Conservation (phyloP, 441 rosid genomes). For the Pelargonium citronellum region DNA sequence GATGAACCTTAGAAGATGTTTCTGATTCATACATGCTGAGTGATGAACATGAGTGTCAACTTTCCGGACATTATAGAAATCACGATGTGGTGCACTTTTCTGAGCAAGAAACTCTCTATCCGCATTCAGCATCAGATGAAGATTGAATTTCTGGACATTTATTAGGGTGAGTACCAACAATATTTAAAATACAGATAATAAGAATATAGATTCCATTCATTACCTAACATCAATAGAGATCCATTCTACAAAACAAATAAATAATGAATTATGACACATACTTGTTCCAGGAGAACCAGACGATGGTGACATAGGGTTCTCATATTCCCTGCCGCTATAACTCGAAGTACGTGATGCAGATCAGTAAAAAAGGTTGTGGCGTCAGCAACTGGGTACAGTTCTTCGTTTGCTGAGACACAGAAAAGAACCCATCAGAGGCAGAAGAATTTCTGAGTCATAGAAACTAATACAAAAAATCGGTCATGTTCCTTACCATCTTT, state of each 20-base stretch:
- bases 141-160: slow-evolving; percentile 77
- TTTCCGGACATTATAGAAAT: slow-evolving; percentile 93
- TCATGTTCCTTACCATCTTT: slow-evolving; percentile 56
- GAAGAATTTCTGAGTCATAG: slow-evolving; percentile 10
- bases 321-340: slow-evolving; percentile 87
- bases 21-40: slow-evolving; percentile 99
- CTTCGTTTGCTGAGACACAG: slow-evolving; percentile 52
- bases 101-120: slow-evolving; percentile 95
- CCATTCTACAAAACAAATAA: too few species aligned
- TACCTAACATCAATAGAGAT: too few species aligned
- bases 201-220: too few species aligned
- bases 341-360: slow-evolving; percentile 77
- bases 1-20: slow-evolving; percentile 94
- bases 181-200: too few species aligned
- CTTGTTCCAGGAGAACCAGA: slow-evolving; percentile 92
- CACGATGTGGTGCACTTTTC: slow-evolving; percentile 99
- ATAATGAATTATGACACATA: too few species aligned
- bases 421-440: slow-evolving; percentile 11
- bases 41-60: slow-evolving; percentile 99
- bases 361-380: slow-evolving; percentile 95
- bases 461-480: not conserved
- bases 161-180: slow-evolving; percentile 18
- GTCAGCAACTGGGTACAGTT: slow-evolving; percentile 91
- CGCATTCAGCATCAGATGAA: slow-evolving; percentile 98
- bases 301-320: slow-evolving; percentile 92